Percentiles rank a stretch among this genome's conserved stretches.
Conservation (phyloP, 2,329 filamentous ascomycete genomes). For the Nemania diffusa region DNA sequence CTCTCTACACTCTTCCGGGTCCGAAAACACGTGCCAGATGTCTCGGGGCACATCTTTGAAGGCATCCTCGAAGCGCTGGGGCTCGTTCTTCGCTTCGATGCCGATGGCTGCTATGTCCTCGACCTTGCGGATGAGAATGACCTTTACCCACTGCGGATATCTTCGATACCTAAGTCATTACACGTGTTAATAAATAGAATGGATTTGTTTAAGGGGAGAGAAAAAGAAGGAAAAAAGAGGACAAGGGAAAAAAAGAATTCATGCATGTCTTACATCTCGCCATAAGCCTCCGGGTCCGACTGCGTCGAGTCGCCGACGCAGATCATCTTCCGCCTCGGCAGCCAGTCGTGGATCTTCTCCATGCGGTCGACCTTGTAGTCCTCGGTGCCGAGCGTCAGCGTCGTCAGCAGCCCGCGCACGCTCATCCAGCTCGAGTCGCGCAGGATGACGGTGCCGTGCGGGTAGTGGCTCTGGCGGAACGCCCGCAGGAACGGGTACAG, state of each 20-base stretch:
- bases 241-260: background rate
- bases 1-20: slow-evolving; percentile 72
- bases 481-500: slow-evolving; percentile 85
- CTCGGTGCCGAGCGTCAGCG: slow-evolving; percentile 81
- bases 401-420: slow-evolving; percentile 79
- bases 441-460: slow-evolving; percentile 82
- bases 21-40: slow-evolving; percentile 85
- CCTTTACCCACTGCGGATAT: slow-evolving; percentile 79
- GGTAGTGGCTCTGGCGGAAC: slow-evolving; percentile 78
- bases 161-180: slow-evolving; percentile 62
- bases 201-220: background rate
- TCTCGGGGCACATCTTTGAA: slow-evolving; percentile 78
- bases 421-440: slow-evolving; percentile 90
- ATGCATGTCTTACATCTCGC: slow-evolving; percentile 69
- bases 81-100: slow-evolving; percentile 78
- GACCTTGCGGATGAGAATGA: slow-evolving; percentile 88
- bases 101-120: slow-evolving; percentile 75
- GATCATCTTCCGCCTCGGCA: slow-evolving; percentile 82
- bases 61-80: slow-evolving; percentile 81
- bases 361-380: slow-evolving; percentile 88
- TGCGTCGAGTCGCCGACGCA: slow-evolving; percentile 92
- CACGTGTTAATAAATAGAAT: slow-evolving; percentile 18
- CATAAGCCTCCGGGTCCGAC: slow-evolving; percentile 90
- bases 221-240: background rate
- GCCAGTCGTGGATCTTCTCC: slow-evolving; percentile 78